Evolutionary conservation across 2,329 filamentous ascomycete species (phyloP), one percentile per base, ranked within the genome.

Genomic region (Cladorrhinum sp.): DNA sequence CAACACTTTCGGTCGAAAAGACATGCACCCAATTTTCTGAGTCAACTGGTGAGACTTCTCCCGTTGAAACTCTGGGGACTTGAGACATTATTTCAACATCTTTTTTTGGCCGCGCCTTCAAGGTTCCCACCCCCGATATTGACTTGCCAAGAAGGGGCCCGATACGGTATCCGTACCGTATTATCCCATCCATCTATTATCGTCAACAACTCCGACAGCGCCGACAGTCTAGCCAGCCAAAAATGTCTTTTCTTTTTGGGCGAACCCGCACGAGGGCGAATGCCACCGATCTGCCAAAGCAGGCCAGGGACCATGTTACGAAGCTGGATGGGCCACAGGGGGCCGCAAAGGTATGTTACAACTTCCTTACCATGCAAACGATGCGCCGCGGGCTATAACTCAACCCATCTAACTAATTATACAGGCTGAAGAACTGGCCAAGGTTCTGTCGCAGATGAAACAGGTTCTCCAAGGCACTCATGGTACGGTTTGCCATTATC

Each of bases 401-500:
- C 21, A 42, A 10, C 53, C n/a, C 52, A 16, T 36, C 33, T 46
- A 46, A 46, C 42, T 20, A 63, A 58, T 53, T 39, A n/a, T 57
- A 55, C 69, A 96, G 92, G 84, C 88, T 64, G 94, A 98, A 72
- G 93, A 97, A 72, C 82, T 96, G 65, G 89, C 91, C 54, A 91
- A 92, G 72, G 88, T 93, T 68, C 83, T 99, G 65, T 83, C 84
- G 57, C 91, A 96, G 74, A 96, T 98, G 88, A 98, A 98, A 76
- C 79, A 92, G 65, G 86, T 95, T 62, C 85, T 99, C 14, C 94
- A 98, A 80, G 95, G 94, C 67, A 96, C 92, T 63, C 91, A 91
- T 76, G 92, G 92, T 96, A 82, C 62, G 76, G 71, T 23, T n/a
- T 14, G 48, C 46, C 49, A 28, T 59, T 28, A 20, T 36, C 12